Conservation (phyloP, 495 filamentous ascomycete genomes). For the Lasiosphaeria hispida region DNA sequence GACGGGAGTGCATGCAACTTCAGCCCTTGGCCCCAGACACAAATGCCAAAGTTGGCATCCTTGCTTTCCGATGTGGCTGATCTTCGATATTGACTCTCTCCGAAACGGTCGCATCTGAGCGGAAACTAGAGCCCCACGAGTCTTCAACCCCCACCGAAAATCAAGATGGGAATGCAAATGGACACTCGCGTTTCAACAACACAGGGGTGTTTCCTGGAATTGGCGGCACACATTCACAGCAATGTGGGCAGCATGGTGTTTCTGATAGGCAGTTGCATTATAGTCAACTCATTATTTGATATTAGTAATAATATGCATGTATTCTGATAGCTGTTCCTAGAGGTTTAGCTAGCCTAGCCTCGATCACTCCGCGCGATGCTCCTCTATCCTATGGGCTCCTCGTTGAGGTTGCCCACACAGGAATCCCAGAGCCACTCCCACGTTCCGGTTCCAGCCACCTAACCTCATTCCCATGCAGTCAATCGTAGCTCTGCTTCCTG, state of each 20-base stretch:
- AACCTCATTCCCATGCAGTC: neutral
- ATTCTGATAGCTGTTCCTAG: neutral
- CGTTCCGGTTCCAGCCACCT: neutral
- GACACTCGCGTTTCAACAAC: slow-evolving; percentile 8
- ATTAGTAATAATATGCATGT: slow-evolving; percentile 1
- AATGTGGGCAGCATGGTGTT: neutral
- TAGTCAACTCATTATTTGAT: slow-evolving; percentile 19
- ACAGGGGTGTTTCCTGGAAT: neutral
- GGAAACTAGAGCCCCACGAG: neutral
- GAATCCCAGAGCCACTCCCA: too few species aligned
- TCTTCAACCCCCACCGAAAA: slow-evolving; percentile 11
- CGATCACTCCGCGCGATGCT: neutral
- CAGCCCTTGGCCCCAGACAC: too few species aligned
- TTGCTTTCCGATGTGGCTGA: too few species aligned
- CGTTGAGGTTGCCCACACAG: too few species aligned
- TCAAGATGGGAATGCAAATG: slow-evolving; percentile 1
- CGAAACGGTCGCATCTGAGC: slow-evolving; percentile 10
- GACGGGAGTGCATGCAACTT: too few species aligned
- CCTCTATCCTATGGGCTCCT: neutral
- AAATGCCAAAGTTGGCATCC: too few species aligned
- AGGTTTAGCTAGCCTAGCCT: neutral
- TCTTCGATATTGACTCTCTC: slow-evolving; percentile 1
- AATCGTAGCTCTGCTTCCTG: slow-evolving; percentile 19
- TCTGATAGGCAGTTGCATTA: slow-evolving; percentile 13
- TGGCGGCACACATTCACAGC: neutral